Percentiles rank a stretch among this genome's conserved stretches.
Evolutionary conservation across 2,329 filamentous ascomycete species (phyloP).

Genomic region (Geosmithia putterillii): DNA sequence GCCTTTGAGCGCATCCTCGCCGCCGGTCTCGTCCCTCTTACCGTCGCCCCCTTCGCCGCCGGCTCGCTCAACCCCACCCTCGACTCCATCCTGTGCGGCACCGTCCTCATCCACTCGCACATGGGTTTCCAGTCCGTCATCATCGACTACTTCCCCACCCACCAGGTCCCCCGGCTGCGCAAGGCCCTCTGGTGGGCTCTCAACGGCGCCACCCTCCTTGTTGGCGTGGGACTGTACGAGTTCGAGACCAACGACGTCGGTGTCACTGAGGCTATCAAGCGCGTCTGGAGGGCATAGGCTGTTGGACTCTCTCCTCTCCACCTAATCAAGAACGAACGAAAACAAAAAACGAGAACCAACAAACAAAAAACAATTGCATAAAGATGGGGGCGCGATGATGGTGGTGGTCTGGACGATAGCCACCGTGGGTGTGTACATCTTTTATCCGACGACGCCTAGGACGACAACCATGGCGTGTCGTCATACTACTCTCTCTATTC

Average conservation of each 20-base stretch:
- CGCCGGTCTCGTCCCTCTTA: slow-evolving; percentile 72
- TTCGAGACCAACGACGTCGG: slow-evolving; percentile 99
- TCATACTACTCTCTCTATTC: not conserved
- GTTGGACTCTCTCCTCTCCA: not conserved
- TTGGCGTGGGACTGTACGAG: slow-evolving; percentile 86
- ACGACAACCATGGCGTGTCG: not conserved
- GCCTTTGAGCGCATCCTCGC: slow-evolving; percentile 83
- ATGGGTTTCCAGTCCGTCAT: slow-evolving; percentile 87
- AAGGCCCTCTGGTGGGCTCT: slow-evolving; percentile 65
- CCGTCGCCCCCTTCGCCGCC: slow-evolving; percentile 81
- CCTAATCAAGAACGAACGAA: no score
- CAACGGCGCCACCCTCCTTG: slow-evolving; percentile 64
- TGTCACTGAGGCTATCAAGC: slow-evolving; percentile 76
- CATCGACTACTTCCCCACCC: slow-evolving; percentile 78
- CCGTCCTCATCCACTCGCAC: slow-evolving; percentile 85
- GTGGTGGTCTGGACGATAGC: not conserved
- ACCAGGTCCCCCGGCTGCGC: slow-evolving; percentile 54
- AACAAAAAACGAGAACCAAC: no score
- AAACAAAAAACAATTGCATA: no score
- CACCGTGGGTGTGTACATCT: no score
- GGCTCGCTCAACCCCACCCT: slow-evolving; percentile 81
- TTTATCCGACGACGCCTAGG: no score
- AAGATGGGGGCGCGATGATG: no score
- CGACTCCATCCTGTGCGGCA: slow-evolving; percentile 74
- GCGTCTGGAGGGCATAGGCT: slow-evolving; percentile 71